A percentile compares a stretch with the other conserved stretches of the same genome.
Evolutionary conservation across 257 asterid genomes (phyloP).

Genomic region (Oldenlandia corymbosa): DNA sequence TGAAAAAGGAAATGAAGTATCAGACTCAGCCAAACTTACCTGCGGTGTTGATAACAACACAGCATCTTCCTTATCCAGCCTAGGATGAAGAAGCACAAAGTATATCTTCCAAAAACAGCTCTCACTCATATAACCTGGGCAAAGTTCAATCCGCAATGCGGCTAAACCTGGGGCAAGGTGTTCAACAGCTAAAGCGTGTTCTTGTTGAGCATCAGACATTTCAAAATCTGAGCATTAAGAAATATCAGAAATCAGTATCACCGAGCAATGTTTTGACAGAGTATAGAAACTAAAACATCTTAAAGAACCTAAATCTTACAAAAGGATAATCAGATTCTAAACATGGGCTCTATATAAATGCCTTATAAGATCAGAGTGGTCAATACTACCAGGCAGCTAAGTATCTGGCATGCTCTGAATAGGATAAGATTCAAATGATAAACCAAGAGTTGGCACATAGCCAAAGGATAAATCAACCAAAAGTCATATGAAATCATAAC

Average conservation of each 20-base stretch:
- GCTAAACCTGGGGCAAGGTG: constrained; percentile 71
- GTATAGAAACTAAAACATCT: background rate
- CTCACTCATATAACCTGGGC: constrained; percentile 86
- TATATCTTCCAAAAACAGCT: constrained; percentile 85
- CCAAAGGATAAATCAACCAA: too few species aligned
- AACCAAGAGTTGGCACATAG: too few species aligned
- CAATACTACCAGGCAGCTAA: background rate
- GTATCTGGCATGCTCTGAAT: too few species aligned
- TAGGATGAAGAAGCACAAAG: constrained; percentile 83
- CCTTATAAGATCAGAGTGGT: background rate
- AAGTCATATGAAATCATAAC: too few species aligned
- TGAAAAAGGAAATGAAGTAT: background rate
- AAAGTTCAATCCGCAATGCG: constrained; percentile 77
- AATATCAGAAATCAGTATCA: constrained; percentile 13
- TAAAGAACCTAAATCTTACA: background rate
- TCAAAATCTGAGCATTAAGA: constrained; percentile 46
- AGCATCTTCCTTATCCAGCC: constrained; percentile 56
- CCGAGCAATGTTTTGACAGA: background rate
- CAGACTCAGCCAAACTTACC: constrained; percentile 31
- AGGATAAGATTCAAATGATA: too few species aligned
- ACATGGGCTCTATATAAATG: background rate
- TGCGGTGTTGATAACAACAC: constrained; percentile 69
- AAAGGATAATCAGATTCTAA: background rate
- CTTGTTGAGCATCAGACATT: constrained; percentile 87
- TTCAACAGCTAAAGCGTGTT: constrained; percentile 87